Percentiles rank a stretch among this genome's conserved stretches.
Conservation (phyloP, 1,284 basidiomycete genomes). For the Athelia sp. region DNA sequence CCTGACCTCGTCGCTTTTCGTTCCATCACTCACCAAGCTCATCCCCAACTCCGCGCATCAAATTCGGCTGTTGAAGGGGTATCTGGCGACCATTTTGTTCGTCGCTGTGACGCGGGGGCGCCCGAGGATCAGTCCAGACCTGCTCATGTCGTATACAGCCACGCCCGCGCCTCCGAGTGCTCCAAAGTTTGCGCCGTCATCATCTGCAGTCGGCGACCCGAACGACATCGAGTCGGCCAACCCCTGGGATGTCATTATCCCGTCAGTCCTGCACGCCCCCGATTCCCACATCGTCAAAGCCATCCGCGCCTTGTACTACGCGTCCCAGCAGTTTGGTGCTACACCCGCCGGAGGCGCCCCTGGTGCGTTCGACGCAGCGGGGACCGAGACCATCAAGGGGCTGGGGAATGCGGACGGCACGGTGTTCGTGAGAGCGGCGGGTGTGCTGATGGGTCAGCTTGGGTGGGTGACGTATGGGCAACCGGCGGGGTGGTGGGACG, state of each 20-base stretch:
- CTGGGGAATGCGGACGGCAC: conserved; percentile 51
- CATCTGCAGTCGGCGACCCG: conserved; percentile 31
- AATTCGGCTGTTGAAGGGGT: conserved; percentile 43
- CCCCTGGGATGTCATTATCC: conserved; percentile 55
- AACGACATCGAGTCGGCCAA: conserved; percentile 35
- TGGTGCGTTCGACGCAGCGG: conserved; percentile 36
- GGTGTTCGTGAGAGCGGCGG: conserved; percentile 60
- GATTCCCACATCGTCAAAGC: conserved; percentile 63
- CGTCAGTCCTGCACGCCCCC: conserved; percentile 47
- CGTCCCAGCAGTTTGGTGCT: conserved; percentile 43
- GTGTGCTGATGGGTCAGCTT: conserved; percentile 52
- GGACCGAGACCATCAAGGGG: no score
- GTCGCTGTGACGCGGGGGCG: conserved; percentile 48
- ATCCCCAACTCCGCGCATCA: conserved; percentile 34
- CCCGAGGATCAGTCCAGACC: conserved; percentile 49
- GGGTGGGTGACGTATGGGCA: conserved; percentile 61
- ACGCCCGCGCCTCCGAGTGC: conserved; percentile 33
- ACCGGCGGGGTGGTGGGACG: conserved; percentile 48
- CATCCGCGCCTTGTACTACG: conserved; percentile 51
- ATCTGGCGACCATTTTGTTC: conserved; percentile 39
- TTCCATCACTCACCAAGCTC: conserved; percentile 42
- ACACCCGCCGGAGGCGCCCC: conserved; percentile 36
- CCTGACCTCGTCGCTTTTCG: conserved; percentile 57
- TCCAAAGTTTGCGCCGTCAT: conserved; percentile 8
- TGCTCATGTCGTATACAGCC: conserved; percentile 49